A percentile compares a stretch with the other conserved stretches of the same genome.
phyloP scores from a whole-genome alignment of 257 asterid species.

The Ophiorrhiza pumila region DNA sequence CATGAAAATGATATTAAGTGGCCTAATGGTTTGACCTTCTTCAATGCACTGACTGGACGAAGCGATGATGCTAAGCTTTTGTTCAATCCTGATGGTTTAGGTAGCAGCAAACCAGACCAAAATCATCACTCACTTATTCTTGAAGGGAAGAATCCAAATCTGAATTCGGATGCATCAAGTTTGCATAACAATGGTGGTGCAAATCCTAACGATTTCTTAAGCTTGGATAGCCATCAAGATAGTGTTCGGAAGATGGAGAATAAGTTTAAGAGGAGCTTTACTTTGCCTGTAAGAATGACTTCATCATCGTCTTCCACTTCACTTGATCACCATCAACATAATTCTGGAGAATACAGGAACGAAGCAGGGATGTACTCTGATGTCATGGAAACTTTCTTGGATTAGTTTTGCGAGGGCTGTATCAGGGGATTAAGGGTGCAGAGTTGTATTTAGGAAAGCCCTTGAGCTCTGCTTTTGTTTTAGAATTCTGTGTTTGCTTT shows the following conservation, averaged over 20 bases:
- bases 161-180: constrained; percentile 32
- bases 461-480: constrained; percentile 21
- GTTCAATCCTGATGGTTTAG: constrained; percentile 58
- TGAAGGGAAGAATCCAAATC: constrained; percentile 27
- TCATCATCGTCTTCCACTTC: constrained; percentile 79
- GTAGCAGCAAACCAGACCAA: constrained; percentile 35
- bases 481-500: constrained; percentile 13
- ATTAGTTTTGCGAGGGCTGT: constrained; percentile 31
- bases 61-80: constrained; percentile 67
- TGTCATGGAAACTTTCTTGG: constrained; percentile 92
- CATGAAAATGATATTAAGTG: constrained; percentile 84
- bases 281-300: constrained; percentile 79
- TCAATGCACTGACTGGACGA: constrained; percentile 71
- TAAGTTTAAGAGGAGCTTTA: constrained; percentile 78
- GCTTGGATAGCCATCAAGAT: constrained; percentile 65
- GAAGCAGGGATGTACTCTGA: constrained; percentile 77
- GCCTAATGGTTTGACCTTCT: constrained; percentile 86
- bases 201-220: constrained; percentile 58
- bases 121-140: constrained; percentile 22
- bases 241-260: constrained; percentile 53
- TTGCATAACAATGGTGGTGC: constrained; percentile 34
- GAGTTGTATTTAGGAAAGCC: constrained; percentile 39
- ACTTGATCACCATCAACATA: constrained; percentile 53
- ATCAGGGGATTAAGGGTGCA: constrained; percentile 13
- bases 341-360: constrained; percentile 64